phyloP scores from a whole-genome alignment of 2,329 filamentous ascomycete genomes.

The Aspergillus persii region DNA sequence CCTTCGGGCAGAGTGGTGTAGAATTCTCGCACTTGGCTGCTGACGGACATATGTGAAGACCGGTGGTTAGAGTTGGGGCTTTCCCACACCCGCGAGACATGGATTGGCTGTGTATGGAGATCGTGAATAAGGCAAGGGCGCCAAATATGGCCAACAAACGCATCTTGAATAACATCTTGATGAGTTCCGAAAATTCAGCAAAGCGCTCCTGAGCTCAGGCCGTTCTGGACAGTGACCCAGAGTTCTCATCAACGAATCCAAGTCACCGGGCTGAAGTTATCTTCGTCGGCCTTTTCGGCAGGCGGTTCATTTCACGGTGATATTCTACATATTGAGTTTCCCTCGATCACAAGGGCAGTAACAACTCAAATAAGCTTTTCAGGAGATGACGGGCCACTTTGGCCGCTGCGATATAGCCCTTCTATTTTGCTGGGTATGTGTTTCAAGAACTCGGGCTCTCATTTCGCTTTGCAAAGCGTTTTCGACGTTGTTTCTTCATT shows the following conservation, averaged over 20 bases:
- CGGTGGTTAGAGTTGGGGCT: neutral
- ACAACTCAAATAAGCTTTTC: neutral
- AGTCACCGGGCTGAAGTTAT: no score
- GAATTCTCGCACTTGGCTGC: neutral
- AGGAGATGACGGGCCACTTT: neutral
- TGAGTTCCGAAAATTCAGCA: no score
- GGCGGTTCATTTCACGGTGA: neutral
- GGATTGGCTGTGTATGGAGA: neutral
- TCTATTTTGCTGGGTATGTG: no score
- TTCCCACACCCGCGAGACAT: neutral
- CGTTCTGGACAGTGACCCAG: no score
- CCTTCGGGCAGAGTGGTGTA: neutral
- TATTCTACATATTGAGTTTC: neutral
- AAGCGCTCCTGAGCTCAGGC: no score
- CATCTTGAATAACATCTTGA: neutral
- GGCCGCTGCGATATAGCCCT: neutral
- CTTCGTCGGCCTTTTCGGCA: neutral
- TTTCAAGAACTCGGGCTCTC: no score
- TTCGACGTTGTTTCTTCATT: no score
- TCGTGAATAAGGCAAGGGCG: neutral
- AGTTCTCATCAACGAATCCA: no score
- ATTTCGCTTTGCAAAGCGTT: no score
- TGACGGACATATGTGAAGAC: neutral
- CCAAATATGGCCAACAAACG: neutral
- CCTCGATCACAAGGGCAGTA: neutral